phyloP scores from a whole-genome alignment of 306 rosid species.

The Cicer bijugum region DNA sequence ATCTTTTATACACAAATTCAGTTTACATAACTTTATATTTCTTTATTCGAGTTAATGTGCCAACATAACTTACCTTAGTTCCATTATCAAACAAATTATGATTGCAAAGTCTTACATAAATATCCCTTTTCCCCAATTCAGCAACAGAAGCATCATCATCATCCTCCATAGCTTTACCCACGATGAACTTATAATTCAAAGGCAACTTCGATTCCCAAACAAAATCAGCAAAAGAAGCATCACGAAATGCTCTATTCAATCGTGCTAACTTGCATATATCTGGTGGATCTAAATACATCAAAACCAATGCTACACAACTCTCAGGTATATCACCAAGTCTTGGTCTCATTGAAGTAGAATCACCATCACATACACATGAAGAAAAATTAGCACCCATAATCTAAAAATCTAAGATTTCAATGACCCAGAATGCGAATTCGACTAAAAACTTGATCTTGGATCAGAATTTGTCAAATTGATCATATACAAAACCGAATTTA shows the following conservation, averaged over 20 bases:
- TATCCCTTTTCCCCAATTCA: slow-evolving; percentile 63
- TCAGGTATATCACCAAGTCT: slow-evolving; percentile 85
- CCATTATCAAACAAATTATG: slow-evolving; percentile 64
- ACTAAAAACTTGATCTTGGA: slow-evolving; percentile 59
- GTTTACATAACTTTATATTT: too few species aligned
- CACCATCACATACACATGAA: slow-evolving; percentile 52
- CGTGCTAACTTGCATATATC: slow-evolving; percentile 76
- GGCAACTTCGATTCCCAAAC: slow-evolving; percentile 90
- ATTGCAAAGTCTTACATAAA: slow-evolving; percentile 71
- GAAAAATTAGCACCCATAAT: slow-evolving; percentile 71
- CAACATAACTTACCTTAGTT: slow-evolving; percentile 62
- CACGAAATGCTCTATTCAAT: slow-evolving; percentile 69
- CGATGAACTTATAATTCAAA: slow-evolving; percentile 62
- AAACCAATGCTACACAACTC: slow-evolving; percentile 74
- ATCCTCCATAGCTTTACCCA: slow-evolving; percentile 55
- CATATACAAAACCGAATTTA: not conserved
- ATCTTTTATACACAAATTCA: too few species aligned
- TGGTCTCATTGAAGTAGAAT: slow-evolving; percentile 47
- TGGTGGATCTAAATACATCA: slow-evolving; percentile 68
- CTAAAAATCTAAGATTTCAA: not conserved
- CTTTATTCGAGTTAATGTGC: not conserved
- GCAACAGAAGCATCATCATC: slow-evolving; percentile 23
- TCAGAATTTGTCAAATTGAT: slow-evolving; percentile 52
- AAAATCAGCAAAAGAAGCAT: slow-evolving; percentile 85
- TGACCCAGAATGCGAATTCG: slow-evolving; percentile 38